Base-by-base conservation (phyloP, 2,329 filamentous ascomycete species). In the Talaromyces sp. region DNA sequence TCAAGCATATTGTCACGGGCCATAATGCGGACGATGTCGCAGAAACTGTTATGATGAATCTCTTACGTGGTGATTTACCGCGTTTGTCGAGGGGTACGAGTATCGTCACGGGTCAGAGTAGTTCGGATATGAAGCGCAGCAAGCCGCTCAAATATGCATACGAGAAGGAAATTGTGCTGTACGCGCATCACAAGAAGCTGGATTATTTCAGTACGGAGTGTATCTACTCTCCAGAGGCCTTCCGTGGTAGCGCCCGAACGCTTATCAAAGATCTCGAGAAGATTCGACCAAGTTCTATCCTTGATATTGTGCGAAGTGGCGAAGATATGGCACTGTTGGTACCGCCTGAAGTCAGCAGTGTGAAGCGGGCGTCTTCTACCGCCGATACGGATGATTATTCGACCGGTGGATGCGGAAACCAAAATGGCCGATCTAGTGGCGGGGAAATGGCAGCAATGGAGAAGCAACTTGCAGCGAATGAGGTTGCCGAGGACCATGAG, bases 181-280 rank as follows among this genome's bases (percentile, higher is more conserved):
- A 99, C 75, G 95, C 95, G 5, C 92, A 98, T 75, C 93, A 99
- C 82, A 96, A 95, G 79, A 93, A 93, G 77, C 84, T 99, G 68
- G 93, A 98, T 75, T 99, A 99, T 79, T 99, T 99, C 79, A 97
- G 89, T 73, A 99, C 95, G 0, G 95, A 99, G 79, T 99, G 95
- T 82, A 93, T 99, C 67, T 99, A 99, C 82, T 97, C 92, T 62
- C 95, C 95, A 0, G 95, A 99, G 78, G 95, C 95, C 2, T 99
- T 99, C 75, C 86, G 95, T 66, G 95, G 95, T 3, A 97, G 92
- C 70, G 95, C 95, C 2, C 86, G 95, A 68, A 91, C 89, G 31
- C 80, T 99, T 66, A 97, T 99, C 78, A 99, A 99, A 81, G 96
- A 94, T 70, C 82, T 99, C 37, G 95, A 99, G 79, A 90, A 90